Evolutionary conservation across 2,329 filamentous ascomycete species (phyloP).

Genomic region (Immersiporthe knoxdaviesiana): DNA sequence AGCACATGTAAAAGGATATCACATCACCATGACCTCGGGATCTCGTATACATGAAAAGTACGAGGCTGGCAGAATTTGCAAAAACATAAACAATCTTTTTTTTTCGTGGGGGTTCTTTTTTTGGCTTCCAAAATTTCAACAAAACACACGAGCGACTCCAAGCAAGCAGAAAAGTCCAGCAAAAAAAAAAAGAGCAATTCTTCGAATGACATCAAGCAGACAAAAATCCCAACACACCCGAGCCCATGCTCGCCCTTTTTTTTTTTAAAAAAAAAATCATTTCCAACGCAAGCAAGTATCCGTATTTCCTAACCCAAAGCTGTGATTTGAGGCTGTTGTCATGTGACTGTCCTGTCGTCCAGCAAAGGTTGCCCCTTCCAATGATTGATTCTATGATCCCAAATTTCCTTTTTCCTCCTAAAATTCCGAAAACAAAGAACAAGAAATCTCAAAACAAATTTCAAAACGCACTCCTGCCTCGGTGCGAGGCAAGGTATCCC

Average conservation of each 20-base stretch:
- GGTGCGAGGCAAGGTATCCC: neutral
- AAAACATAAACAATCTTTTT: neutral
- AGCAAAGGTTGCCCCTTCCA: constrained; percentile 10
- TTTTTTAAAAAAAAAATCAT: no score
- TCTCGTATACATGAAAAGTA: neutral
- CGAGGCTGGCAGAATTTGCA: neutral
- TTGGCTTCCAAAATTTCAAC: no score
- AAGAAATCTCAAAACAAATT: neutral
- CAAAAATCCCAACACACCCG: neutral
- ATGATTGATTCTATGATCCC: neutral
- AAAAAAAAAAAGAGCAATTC: no score
- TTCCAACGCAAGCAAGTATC: neutral
- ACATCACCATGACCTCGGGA: no score
- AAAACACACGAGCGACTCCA: neutral
- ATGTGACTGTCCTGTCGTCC: constrained; percentile 5
- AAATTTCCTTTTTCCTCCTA: neutral
- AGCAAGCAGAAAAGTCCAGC: neutral
- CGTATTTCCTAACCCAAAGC: neutral
- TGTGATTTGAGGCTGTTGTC: neutral
- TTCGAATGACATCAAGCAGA: neutral
- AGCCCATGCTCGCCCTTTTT: no score
- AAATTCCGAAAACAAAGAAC: neutral
- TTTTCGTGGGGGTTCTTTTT: neutral
- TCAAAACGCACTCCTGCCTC: neutral
- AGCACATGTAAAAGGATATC: neutral